A percentile compares a stretch with the other conserved stretches of the same genome.
Conservation (phyloP, 257 asterid genomes). For the Jasminum sambac region DNA sequence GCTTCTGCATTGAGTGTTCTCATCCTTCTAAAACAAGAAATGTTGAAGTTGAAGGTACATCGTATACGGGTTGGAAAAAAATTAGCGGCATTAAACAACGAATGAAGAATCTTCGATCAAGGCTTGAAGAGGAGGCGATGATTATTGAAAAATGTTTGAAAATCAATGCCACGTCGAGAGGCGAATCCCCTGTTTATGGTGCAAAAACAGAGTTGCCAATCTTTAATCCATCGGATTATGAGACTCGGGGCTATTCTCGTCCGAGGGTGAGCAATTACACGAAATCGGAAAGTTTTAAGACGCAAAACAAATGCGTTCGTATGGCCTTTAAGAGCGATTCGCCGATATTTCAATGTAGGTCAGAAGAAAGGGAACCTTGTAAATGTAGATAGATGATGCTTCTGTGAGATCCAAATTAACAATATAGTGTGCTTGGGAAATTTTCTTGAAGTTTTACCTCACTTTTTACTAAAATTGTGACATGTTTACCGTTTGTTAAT, state of each 20-base stretch:
- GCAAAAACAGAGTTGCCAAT: slow-evolving; percentile 40
- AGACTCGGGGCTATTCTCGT: slow-evolving; percentile 50
- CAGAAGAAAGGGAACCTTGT: slow-evolving; percentile 30
- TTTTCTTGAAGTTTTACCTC: background rate
- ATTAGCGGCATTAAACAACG: slow-evolving; percentile 24
- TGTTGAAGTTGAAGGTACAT: slow-evolving; percentile 9
- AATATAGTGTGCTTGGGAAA: background rate
- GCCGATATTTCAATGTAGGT: slow-evolving; percentile 43
- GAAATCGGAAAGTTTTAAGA: slow-evolving; percentile 29
- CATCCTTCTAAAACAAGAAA: slow-evolving; percentile 15
- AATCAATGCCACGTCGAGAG: slow-evolving; percentile 39
- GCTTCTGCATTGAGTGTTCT: slow-evolving; percentile 42
- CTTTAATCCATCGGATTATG: slow-evolving; percentile 59
- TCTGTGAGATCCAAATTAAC: slow-evolving; percentile 23
- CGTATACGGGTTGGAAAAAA: slow-evolving; percentile 29
- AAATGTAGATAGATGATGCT: slow-evolving; percentile 30
- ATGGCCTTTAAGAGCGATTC: slow-evolving; percentile 21
- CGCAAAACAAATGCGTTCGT: slow-evolving; percentile 31
- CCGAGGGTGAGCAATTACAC: slow-evolving; percentile 28
- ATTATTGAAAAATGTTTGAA: slow-evolving; percentile 58
- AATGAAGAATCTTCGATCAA: slow-evolving; percentile 45
- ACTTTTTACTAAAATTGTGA: background rate
- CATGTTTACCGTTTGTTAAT: background rate
- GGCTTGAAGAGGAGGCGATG: slow-evolving; percentile 47
- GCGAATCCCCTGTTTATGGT: slow-evolving; percentile 1